phyloP scores from a whole-genome alignment of 805 yeast genomes.

The Wickerhamiella spandovensis region DNA sequence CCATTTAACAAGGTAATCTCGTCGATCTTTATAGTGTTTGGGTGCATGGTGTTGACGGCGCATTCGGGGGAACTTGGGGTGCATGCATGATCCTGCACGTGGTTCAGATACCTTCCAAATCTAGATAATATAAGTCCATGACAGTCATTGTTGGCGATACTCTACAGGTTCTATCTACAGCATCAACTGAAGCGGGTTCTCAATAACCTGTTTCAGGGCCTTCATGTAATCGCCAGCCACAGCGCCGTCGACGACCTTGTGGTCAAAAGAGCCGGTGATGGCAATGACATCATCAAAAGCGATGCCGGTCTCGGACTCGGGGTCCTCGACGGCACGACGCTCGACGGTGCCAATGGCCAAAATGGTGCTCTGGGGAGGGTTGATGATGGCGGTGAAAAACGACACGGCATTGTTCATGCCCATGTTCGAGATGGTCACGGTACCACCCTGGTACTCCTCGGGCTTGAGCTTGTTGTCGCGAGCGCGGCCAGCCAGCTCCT shows the following conservation, averaged over 20 bases:
- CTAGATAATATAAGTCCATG: not conserved
- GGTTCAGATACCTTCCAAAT: not conserved
- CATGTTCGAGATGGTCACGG: constrained; percentile 94
- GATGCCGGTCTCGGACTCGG: constrained; percentile 80
- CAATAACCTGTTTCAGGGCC: constrained; percentile 79
- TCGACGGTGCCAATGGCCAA: constrained; percentile 89
- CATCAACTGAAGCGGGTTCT: constrained; percentile 90
- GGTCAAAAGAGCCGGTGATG: constrained; percentile 95
- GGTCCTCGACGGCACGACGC: constrained; percentile 87
- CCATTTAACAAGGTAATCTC: not conserved
- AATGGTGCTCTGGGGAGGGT: constrained; percentile 94
- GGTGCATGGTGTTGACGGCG: not conserved
- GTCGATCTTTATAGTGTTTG: not conserved
- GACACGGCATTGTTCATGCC: constrained; percentile 97
- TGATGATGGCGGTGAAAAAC: constrained; percentile 88
- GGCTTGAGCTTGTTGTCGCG: constrained; percentile 86
- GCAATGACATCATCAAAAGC: constrained; percentile 82
- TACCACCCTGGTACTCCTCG: constrained; percentile 98
- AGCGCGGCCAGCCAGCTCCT: constrained; percentile 93
- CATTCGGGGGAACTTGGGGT: not conserved
- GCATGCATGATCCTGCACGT: not conserved
- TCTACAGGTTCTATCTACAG: constrained; percentile 33
- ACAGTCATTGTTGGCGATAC: not conserved
- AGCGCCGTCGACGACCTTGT: constrained; percentile 95
- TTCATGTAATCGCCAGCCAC: constrained; percentile 94